Percentiles rank a stretch among this genome's conserved stretches.
Conservation (phyloP, 129 eudicot genomes). For the Escallonia rubra region DNA sequence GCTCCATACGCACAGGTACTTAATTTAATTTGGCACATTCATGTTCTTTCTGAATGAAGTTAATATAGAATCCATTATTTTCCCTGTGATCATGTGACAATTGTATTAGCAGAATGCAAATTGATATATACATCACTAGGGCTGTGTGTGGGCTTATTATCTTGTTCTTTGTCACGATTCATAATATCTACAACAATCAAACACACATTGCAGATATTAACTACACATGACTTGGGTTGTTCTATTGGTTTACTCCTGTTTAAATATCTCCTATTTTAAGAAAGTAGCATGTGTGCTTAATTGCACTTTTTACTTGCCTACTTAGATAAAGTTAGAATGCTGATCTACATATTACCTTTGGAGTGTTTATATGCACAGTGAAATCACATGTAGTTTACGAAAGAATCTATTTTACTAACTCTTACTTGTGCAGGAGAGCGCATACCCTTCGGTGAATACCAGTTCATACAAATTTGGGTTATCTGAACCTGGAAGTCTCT, state of each 20-base stretch:
- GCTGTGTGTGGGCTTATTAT: too few species aligned
- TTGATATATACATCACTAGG: not conserved
- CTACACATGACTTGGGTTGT: not conserved
- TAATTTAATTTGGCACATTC: not conserved
- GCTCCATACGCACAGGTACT: conserved; percentile 63
- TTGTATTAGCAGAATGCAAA: not conserved
- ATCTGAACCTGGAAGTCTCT: conserved; percentile 63
- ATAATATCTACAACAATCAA: too few species aligned
- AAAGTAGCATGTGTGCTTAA: too few species aligned
- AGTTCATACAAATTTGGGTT: conserved; percentile 66
- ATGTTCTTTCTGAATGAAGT: not conserved
- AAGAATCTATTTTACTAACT: not conserved
- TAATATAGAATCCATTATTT: not conserved
- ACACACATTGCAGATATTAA: too few species aligned
- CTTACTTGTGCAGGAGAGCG: conserved; percentile 56
- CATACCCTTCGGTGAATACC: conserved; percentile 49
- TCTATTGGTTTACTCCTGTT: not conserved
- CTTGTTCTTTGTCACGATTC: too few species aligned
- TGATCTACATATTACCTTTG: too few species aligned
- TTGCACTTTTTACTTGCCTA: too few species aligned
- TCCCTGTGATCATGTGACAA: not conserved
- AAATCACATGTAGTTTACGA: not conserved
- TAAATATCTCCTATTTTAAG: too few species aligned
- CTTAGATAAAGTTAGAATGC: too few species aligned
- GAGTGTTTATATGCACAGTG: too few species aligned